Percentiles rank a stretch among this genome's conserved stretches.
phyloP scores from a whole-genome alignment of 208 protist genomes.

The Tritrichomonas foetus region DNA sequence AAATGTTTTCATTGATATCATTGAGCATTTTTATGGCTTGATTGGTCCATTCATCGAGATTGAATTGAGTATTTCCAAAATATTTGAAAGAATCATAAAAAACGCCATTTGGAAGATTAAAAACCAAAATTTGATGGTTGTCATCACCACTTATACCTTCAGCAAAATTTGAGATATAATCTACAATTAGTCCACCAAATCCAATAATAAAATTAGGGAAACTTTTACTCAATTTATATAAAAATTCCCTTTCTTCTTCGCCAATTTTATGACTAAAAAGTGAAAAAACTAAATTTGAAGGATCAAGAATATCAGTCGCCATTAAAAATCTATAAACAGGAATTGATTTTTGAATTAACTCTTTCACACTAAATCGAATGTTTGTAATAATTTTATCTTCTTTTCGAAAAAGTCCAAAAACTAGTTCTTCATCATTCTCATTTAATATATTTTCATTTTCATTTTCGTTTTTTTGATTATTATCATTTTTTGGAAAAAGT shows the following conservation, averaged over 20 bases:
- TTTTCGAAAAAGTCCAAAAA: background rate
- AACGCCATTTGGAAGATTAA: background rate
- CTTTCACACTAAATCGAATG: too few species aligned
- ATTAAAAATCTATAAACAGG: background rate
- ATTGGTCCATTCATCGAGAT: background rate
- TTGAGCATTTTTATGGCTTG: background rate
- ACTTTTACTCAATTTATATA: background rate
- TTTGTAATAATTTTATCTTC: background rate
- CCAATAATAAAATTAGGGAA: background rate
- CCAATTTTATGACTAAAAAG: background rate
- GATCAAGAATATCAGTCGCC: background rate
- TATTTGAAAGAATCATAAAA: background rate
- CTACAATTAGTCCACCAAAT: background rate
- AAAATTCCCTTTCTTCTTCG: background rate
- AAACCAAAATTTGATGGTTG: background rate
- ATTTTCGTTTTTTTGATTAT: too few species aligned
- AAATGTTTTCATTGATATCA: background rate
- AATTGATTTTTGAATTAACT: background rate
- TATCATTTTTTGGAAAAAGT: too few species aligned
- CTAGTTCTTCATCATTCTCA: too few species aligned
- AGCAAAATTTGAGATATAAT: background rate
- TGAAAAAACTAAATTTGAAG: background rate
- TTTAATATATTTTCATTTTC: too few species aligned
- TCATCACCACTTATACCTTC: background rate
- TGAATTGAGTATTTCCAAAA: background rate